Base-by-base conservation (phyloP, 306 rosid species). In the Cyclanthera cordifolia region DNA sequence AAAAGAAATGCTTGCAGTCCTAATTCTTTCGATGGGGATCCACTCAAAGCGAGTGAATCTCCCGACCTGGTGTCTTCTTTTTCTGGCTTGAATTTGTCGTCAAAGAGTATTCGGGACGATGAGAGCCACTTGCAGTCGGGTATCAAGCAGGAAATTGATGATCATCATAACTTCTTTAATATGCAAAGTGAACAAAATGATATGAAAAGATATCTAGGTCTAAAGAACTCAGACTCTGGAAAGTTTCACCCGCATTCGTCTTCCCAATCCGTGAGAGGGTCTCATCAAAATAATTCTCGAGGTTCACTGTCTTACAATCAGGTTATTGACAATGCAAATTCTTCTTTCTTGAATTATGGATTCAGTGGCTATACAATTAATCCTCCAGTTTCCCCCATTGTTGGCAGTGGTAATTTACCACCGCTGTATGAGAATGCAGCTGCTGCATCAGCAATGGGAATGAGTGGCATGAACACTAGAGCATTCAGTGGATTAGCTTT, bases 381-480 rank as follows among this genome's bases (percentile, higher is more conserved):
- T 86, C 96, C 94, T 16, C 77, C 85, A 1, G 71, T 84, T 73
- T 74, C 88, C 15, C 82, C 95, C 71, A 68, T 87, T 85, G 81
- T 79, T 23, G 94, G 95, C 19, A 82, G 82, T 41, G 78, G 82
- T 81, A 89, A 74, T 88, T 58, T 93, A 30, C 96, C 96, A 19
- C 88, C 95, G 2, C 75, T 93, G 58, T 89, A 72, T 82, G 95
- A 87, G 77, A 87, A 84, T 41, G 95, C 85, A 74, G 97, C 91
- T 46, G 98, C 89, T 10, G 95, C 89, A 66, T 84, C 95, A 39
- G 91, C 84, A 50, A 71, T 93, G 90, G 95, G 82, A 15, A 55
- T 82, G 32, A 84, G 78, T 58, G 94, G 90, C 73, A 76, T 90
- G 83, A 95, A 90, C 67, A 74, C 88, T 2, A 85, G 94, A 80